These are phyloP conservation scores for Flaveria trinervia DNA, from an alignment of 129 eudicot genomes.

Conservation along the genomic window DNA sequence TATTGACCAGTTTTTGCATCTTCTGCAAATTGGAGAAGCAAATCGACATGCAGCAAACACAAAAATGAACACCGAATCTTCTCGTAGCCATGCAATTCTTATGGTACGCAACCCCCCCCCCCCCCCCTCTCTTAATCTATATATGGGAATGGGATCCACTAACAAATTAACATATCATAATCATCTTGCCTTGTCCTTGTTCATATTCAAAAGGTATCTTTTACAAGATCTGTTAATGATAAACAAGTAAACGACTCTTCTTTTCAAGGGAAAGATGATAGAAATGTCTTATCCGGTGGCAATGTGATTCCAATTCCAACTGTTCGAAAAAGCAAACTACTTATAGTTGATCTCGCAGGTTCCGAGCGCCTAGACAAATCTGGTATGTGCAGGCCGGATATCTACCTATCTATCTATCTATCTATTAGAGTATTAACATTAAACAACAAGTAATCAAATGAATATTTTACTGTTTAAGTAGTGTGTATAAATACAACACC, in stretches of 20 bases:
- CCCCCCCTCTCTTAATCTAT: too few relatives aligned
- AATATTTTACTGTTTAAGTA: neutral
- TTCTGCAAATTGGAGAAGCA: conserved; percentile 81
- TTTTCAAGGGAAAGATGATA: conserved; percentile 37
- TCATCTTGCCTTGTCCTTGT: neutral
- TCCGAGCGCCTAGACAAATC: conserved; percentile 92
- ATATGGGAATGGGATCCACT: too few relatives aligned
- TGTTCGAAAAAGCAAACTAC: conserved; percentile 86
- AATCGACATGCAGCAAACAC: conserved; percentile 99
- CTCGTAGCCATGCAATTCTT: conserved; percentile 99
- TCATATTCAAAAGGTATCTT: conserved; percentile 52
- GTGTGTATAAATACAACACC: neutral
- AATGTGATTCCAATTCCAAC: conserved; percentile 60
- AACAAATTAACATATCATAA: too few relatives aligned
- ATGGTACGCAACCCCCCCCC: conserved; percentile 48
- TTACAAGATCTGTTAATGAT: conserved; percentile 55
- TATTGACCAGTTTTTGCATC: conserved; percentile 68
- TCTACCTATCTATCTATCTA: conserved; percentile 13
- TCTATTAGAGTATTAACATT: conserved; percentile 12
- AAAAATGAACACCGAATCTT: conserved; percentile 91
- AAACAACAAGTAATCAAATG: neutral
- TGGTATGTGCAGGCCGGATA: conserved; percentile 45
- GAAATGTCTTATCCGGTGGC: conserved; percentile 41
- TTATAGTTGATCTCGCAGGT: conserved; percentile 98
- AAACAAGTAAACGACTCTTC: conserved; percentile 48